Evolutionary conservation across 805 yeast species (phyloP).

Genomic region (Starmerella geochares): DNA sequence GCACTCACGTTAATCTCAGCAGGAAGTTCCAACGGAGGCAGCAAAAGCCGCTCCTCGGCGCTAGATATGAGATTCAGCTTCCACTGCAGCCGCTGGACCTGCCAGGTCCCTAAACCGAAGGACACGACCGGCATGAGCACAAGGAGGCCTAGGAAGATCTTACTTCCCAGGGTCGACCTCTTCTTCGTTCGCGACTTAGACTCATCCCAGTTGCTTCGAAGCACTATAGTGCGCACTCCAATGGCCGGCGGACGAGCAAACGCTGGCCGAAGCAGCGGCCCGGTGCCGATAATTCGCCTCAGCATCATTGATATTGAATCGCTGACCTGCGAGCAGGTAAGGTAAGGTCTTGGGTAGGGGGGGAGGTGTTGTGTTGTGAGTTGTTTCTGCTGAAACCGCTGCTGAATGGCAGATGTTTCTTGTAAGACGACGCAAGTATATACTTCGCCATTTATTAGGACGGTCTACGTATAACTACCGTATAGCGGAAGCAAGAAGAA

Average conservation of each 20-base stretch:
- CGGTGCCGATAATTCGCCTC: neutral
- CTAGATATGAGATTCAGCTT: constrained; percentile 70
- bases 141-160: constrained; percentile 34
- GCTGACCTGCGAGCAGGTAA: neutral
- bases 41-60: constrained; percentile 71
- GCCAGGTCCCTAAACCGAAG: constrained; percentile 89
- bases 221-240: constrained; percentile 13
- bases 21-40: constrained; percentile 65
- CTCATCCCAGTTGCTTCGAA: constrained; percentile 22
- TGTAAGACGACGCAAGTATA: too few species aligned
- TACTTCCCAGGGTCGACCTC: constrained; percentile 7
- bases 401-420: too few species aligned
- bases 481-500: too few species aligned
- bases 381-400: too few species aligned
- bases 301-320: neutral
- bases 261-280: neutral
- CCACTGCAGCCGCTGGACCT: constrained; percentile 75
- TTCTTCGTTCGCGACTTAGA: constrained; percentile 16
- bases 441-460: too few species aligned
- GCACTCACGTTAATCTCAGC: constrained; percentile 44
- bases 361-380: neutral
- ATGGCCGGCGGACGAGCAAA: neutral
- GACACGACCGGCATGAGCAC: constrained; percentile 76
- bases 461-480: too few species aligned
- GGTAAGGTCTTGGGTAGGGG: neutral